Base-by-base conservation (phyloP, 2,329 filamentous ascomycete genomes). In the Immersiporthe knoxdaviesiana region DNA sequence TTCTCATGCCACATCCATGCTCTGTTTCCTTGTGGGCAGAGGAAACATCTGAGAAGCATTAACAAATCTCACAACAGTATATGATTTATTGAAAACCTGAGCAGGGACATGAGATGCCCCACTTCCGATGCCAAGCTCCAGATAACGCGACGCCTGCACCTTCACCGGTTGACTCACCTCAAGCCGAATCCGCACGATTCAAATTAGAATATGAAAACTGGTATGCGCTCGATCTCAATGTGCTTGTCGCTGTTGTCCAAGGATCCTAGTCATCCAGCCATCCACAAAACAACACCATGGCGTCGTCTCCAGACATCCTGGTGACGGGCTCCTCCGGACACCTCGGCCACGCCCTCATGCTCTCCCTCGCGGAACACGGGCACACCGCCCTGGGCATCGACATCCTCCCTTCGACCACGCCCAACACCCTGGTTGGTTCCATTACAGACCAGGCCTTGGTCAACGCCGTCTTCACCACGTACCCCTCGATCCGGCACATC, bases 311-410 rank as follows among this genome's bases (percentile, higher is more conserved):
- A 66, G 71, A 79, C 70, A 78, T 84, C 52, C 81, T 84, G 21
- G 80, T 84, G 50, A 84, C 82, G 21, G 83, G 83, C 71, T 81
- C 82, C 0, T 77, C 83, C 0, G 83, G 83, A 66, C 83, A 84
- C 66, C 78, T 84, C 12, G 82, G 83, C 71, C 78, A 77, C 0
- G 83, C 82, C 27, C 76, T 84, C 0, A 83, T 84, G 81, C 79
- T 84, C 27, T 71, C 75, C 11, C 76, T 84, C 2, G 80, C 80
- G 0, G 68, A 73, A 0, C 73, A 79, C 3, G 82, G 82, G 65
- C 80, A 81, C 75, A 74, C 60, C 0, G 82, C 82, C 0, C 65
- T 83, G 3, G 82, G 83, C 67, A 77, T 84, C 72, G 83, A 84
- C 73, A 81, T 84, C 62, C 72, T 81, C 30, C 72, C 78, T 14